Evolutionary conservation across 805 yeast genomes (phyloP).

Genomic region (Suhomyces sp.): DNA sequence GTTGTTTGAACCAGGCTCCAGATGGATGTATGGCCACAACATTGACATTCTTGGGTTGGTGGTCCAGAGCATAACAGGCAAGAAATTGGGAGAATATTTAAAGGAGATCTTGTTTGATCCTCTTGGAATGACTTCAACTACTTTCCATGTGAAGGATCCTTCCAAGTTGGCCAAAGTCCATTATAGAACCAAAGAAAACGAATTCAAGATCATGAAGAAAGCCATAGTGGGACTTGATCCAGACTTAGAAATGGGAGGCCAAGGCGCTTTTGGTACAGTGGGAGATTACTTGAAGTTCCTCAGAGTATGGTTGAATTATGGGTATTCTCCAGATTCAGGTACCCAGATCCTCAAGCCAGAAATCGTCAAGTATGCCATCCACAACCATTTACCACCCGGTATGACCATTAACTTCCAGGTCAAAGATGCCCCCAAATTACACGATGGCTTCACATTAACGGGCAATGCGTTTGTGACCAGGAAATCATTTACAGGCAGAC

Average conservation of each 20-base stretch:
- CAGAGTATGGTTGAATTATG: conserved; percentile 40
- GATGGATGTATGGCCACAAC: conserved; percentile 38
- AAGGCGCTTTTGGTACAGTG: conserved; percentile 39
- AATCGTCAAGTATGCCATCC: conserved; percentile 30
- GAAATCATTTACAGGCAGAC: conserved; percentile 33
- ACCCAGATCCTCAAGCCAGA: conserved; percentile 20
- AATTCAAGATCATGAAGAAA: background rate
- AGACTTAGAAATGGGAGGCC: conserved; percentile 44
- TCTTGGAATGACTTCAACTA: conserved; percentile 31
- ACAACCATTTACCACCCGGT: conserved; percentile 30
- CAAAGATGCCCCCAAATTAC: background rate
- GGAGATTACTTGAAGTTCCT: conserved; percentile 39
- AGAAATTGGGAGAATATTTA: conserved; percentile 32
- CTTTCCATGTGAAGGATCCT: conserved; percentile 8
- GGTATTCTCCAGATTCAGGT: conserved; percentile 40
- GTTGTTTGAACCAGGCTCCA: conserved; percentile 37
- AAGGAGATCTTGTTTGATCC: conserved; percentile 31
- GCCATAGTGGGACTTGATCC: conserved; percentile 10
- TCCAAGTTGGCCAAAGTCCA: conserved; percentile 2
- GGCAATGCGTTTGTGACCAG: conserved; percentile 31
- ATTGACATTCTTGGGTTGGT: conserved; percentile 41
- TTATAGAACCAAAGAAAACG: conserved; percentile 1
- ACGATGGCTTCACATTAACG: conserved; percentile 35
- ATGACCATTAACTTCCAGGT: background rate
- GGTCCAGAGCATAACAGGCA: conserved; percentile 32